Evolutionary conservation across 2,329 filamentous ascomycete genomes (phyloP).

Genomic region (Aaosphaeria arxii): DNA sequence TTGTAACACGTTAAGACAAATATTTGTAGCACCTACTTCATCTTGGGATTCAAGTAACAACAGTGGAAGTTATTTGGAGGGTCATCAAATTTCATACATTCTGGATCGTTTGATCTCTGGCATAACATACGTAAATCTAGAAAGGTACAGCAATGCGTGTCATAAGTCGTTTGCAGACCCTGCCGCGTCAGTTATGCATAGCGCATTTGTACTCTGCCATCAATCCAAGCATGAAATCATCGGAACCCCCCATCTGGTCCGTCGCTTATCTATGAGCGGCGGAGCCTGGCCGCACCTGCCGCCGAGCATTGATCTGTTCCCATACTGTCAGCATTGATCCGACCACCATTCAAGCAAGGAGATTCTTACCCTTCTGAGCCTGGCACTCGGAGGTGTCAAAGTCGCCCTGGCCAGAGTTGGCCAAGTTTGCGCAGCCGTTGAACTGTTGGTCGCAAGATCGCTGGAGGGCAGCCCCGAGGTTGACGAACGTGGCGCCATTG

Average conservation of each 20-base stretch:
- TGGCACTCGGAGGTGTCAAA: conserved; percentile 53
- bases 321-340: neutral
- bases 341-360: neutral
- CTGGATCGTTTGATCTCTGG: too few relatives aligned
- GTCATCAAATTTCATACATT: too few relatives aligned
- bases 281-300: conserved; percentile 1
- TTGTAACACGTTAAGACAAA: too few relatives aligned
- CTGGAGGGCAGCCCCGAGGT: conserved; percentile 54
- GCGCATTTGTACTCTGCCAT: too few relatives aligned
- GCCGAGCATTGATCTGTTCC: conserved; percentile 6
- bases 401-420: conserved; percentile 49
- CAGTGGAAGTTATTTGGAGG: too few relatives aligned
- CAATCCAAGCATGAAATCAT: too few relatives aligned
- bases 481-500: conserved; percentile 48
- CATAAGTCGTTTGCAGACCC: conserved; percentile 5
- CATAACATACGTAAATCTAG: too few relatives aligned
- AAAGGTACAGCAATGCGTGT: neutral
- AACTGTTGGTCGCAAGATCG: conserved; percentile 63
- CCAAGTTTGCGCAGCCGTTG: conserved; percentile 57
- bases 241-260: too few relatives aligned
- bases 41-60: too few relatives aligned
- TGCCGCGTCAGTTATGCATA: neutral
- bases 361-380: conserved; percentile 47
- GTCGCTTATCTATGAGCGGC: neutral
- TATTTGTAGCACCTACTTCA: too few relatives aligned